Evolutionary conservation across 1,139 yeast genomes (phyloP).

Genomic region (Nematodospora anomalae): DNA sequence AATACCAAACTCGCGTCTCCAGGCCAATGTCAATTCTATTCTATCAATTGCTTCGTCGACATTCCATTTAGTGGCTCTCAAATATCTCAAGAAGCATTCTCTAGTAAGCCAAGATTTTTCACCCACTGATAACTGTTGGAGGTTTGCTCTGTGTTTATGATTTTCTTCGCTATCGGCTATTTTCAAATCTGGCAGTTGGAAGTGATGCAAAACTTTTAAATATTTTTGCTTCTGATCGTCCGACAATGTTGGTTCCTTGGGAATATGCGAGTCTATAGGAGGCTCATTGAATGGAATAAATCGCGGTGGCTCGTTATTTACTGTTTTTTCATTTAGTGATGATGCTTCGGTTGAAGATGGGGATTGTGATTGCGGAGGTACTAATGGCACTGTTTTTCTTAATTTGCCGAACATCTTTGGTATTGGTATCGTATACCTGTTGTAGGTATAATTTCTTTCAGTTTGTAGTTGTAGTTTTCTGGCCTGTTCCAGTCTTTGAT

Average conservation of each 20-base stretch:
- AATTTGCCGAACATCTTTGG: constrained; percentile 14
- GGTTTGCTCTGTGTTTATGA: constrained; percentile 27
- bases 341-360: constrained; percentile 6
- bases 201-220: constrained; percentile 55
- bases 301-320: neutral
- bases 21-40: constrained; percentile 43
- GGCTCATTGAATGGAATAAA: constrained; percentile 55
- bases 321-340: constrained; percentile 4
- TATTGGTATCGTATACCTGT: too few species aligned
- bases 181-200: constrained; percentile 45
- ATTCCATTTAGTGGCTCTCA: constrained; percentile 50
- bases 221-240: constrained; percentile 60
- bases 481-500: too few species aligned
- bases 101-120: constrained; percentile 50
- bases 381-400: constrained; percentile 7
- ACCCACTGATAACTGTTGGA: constrained; percentile 22
- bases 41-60: constrained; percentile 40
- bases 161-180: constrained; percentile 44
- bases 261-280: constrained; percentile 49
- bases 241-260: constrained; percentile 49
- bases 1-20: constrained; percentile 51
- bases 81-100: constrained; percentile 48
- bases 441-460: too few species aligned
- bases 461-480: too few species aligned
- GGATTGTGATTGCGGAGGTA: constrained; percentile 6